Percentiles rank a stretch among this genome's conserved stretches.
These are phyloP conservation scores for Gracilaria vermiculophylla DNA, from an alignment of 23 red algal genomes.

Conservation along the genomic window DNA sequence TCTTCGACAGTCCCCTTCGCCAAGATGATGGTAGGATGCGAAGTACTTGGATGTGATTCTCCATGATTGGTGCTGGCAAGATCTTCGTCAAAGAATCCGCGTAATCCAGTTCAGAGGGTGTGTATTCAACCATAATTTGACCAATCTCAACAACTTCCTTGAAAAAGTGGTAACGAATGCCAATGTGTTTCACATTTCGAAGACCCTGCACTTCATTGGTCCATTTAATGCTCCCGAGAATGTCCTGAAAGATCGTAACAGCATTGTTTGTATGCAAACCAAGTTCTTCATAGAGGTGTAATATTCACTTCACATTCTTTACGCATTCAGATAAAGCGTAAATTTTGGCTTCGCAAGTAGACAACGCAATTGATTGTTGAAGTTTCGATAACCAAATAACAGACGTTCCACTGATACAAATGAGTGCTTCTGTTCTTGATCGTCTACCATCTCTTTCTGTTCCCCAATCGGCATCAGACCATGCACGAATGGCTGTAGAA, in stretches of 20 bases:
- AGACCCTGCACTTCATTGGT: not conserved
- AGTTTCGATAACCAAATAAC: conserved; percentile 32
- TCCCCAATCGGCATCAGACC: conserved; percentile 6
- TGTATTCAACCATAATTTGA: not conserved
- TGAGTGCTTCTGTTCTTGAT: not conserved
- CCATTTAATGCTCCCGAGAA: conserved; percentile 31
- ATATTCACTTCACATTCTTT: not conserved
- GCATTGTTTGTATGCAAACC: not conserved
- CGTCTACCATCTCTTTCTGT: not conserved
- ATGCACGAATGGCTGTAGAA: not conserved
- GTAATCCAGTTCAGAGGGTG: conserved; percentile 21
- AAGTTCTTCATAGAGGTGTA: not conserved
- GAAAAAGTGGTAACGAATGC: not conserved
- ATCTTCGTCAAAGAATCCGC: conserved; percentile 40
- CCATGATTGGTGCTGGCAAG: not conserved
- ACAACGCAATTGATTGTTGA: not conserved
- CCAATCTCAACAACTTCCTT: not conserved
- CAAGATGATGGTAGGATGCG: not conserved
- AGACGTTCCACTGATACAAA: not conserved
- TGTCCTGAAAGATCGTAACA: conserved; percentile 18
- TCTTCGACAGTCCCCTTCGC: conserved; percentile 28
- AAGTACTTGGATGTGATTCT: not conserved
- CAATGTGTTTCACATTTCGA: conserved; percentile 30
- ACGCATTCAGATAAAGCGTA: conserved; percentile 12
- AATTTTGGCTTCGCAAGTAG: conserved; percentile 36